A percentile compares a stretch with the other conserved stretches of the same genome.
Evolutionary conservation across 2,329 filamentous ascomycete species (phyloP).

Genomic region (Westerdykella sp.): DNA sequence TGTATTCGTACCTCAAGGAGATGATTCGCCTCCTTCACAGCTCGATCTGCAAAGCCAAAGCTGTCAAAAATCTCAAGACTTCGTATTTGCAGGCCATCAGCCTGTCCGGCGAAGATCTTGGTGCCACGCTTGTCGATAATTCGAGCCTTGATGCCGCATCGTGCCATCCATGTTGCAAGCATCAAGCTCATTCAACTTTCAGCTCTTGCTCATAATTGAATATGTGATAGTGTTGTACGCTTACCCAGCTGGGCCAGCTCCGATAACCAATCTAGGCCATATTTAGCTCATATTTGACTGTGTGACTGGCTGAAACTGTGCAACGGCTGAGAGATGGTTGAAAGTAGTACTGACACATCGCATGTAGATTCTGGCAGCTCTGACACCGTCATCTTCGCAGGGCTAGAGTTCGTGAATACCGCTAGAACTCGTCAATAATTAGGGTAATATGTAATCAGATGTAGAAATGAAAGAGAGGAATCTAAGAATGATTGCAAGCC

Average conservation of each 20-base stretch:
- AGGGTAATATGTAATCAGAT: neutral
- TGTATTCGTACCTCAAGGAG: conserved; percentile 54
- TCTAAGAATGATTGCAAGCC: neutral
- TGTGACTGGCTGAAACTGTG: no score
- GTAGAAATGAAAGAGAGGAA: neutral
- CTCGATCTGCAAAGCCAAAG: conserved; percentile 60
- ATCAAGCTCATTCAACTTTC: conserved; percentile 23
- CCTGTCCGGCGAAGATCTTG: conserved; percentile 39
- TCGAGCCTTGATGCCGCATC: conserved; percentile 36
- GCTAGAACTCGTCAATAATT: neutral
- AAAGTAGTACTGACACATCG: conserved; percentile 25
- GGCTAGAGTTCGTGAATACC: neutral
- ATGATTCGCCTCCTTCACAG: conserved; percentile 61
- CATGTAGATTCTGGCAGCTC: conserved; percentile 26
- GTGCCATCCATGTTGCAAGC: conserved; percentile 39
- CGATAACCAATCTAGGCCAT: conserved; percentile 30
- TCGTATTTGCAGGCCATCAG: conserved; percentile 39
- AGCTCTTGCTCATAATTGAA: neutral
- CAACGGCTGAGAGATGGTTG: neutral
- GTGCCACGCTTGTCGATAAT: conserved; percentile 40
- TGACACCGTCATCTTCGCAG: conserved; percentile 14
- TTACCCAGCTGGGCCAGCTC: conserved; percentile 36
- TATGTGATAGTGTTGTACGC: neutral
- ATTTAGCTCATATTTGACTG: conserved; percentile 1
- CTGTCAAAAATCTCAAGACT: conserved; percentile 49